A percentile compares a stretch with the other conserved stretches of the same genome.
Evolutionary conservation across 805 yeast species (phyloP).

Genomic region (Spathaspora arborariae): DNA sequence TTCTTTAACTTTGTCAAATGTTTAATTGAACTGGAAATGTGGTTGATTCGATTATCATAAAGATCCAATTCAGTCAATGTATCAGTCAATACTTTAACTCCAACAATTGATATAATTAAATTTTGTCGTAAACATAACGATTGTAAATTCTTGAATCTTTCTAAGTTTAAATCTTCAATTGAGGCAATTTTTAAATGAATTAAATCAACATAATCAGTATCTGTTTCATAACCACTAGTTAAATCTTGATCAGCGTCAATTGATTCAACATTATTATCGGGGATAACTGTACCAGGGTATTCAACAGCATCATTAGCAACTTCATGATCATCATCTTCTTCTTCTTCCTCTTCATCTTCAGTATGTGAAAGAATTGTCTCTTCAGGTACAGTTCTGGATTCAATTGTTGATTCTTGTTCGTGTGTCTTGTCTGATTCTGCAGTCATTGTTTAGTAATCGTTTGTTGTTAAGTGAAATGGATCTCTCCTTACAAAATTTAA

Average conservation of each 20-base stretch:
- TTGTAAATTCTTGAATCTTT: constrained; percentile 54
- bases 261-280: constrained; percentile 46
- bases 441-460: not conserved
- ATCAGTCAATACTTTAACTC: constrained; percentile 48
- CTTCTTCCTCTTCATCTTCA: constrained; percentile 17
- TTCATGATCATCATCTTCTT: constrained; percentile 21
- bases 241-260: constrained; percentile 70
- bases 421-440: not conserved
- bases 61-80: constrained; percentile 75
- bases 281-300: constrained; percentile 41
- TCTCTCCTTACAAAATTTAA: not conserved
- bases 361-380: constrained; percentile 7
- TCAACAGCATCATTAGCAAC: constrained; percentile 35
- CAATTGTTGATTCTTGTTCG: not conserved
- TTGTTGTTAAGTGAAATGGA: not conserved
- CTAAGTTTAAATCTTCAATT: constrained; percentile 56
- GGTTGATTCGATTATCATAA: constrained; percentile 88
- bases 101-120: constrained; percentile 64
- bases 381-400: not conserved
- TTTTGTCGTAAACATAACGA: constrained; percentile 79
- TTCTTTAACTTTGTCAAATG: constrained; percentile 52
- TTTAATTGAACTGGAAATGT: constrained; percentile 68
- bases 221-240: constrained; percentile 52
- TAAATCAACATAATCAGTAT: constrained; percentile 58
- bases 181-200: constrained; percentile 67